Evolutionary conservation across 148 eudicot species (phyloP), one percentile per base, ranked within the genome.

Genomic region (Vaccinium vitisidaea): DNA sequence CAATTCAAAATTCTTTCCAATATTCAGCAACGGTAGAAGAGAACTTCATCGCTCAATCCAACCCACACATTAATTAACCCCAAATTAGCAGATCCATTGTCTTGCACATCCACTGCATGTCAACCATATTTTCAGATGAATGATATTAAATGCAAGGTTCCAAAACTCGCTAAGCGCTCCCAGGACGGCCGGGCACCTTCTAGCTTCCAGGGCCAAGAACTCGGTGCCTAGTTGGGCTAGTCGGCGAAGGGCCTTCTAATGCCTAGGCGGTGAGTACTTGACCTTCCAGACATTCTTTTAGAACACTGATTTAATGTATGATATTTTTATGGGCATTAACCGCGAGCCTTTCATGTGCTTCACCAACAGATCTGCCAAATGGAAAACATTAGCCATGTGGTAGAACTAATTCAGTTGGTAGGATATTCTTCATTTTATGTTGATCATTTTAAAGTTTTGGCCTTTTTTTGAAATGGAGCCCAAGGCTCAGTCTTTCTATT

Each of bases 291-390:
- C 30, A 27, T 27, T 27, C 30, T 27, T 27, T 27, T 27, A 27
- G 30, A 27, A 27, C 30, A 27, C 30, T 27, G 30, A 27, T 27
- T 27, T 27, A 27, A 27, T 27, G 19, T 61, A 63, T 14, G 49
- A 81, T 15, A 15, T 56, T 54, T 46, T 8, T 8, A 74, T 23
- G 15, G 55, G 15, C 79, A 25, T 54, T 58, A 89, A 96, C 99
- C 99, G 94, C 94, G 55, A 96, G 94, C 56, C 95, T 93, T 83
- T 94, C 99, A 83, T 96, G 99, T 79, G 97, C 98, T 92, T 96
- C 99, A 81, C 95, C 95, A 85, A 93, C 94, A 70, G 92, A 90
- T 85, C 92, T 88, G 80, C 18, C 56, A 80, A 58, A 85, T 78
- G n/a, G 52, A 48, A 85, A 80, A 4, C 7, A 74, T 83, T 14